phyloP scores from a whole-genome alignment of 2,329 filamentous ascomycete genomes.

The Gaeumannomyces sp. region DNA sequence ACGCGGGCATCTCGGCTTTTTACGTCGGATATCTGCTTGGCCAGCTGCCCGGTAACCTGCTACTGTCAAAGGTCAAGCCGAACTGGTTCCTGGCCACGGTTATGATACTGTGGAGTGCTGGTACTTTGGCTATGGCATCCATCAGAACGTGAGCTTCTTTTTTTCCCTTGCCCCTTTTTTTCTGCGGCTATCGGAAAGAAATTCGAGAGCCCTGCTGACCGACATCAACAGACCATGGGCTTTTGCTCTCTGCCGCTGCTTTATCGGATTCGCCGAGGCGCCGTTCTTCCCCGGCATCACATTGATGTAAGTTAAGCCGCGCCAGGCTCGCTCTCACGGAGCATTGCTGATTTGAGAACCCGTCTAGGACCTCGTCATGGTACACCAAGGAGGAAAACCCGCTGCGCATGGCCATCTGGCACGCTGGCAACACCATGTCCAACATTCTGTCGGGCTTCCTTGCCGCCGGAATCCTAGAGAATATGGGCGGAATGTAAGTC shows the following conservation, averaged over 20 bases:
- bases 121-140: background rate
- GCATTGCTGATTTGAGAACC: too few species aligned
- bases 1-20: conserved; percentile 33
- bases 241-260: conserved; percentile 26
- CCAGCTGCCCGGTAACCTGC: conserved; percentile 39
- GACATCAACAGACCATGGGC: conserved; percentile 16
- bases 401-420: conserved; percentile 37
- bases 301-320: conserved; percentile 24
- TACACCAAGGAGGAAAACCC: conserved; percentile 39
- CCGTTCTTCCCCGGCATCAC: conserved; percentile 37
- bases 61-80: conserved; percentile 26
- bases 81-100: background rate
- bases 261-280: conserved; percentile 26
- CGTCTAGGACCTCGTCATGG: conserved; percentile 32
- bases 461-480: conserved; percentile 6
- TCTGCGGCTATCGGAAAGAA: too few species aligned
- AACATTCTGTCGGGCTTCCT: conserved; percentile 7
- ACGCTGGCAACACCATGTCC: conserved; percentile 16
- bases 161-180: too few species aligned
- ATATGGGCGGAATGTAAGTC: background rate
- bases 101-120: conserved; percentile 3
- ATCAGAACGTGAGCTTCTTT: background rate
- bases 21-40: conserved; percentile 41
- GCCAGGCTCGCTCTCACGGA: too few species aligned
- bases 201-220: too few species aligned